phyloP scores from a whole-genome alignment of 176 grass and related monocot genomes.

The Dactylis glomerata region DNA sequence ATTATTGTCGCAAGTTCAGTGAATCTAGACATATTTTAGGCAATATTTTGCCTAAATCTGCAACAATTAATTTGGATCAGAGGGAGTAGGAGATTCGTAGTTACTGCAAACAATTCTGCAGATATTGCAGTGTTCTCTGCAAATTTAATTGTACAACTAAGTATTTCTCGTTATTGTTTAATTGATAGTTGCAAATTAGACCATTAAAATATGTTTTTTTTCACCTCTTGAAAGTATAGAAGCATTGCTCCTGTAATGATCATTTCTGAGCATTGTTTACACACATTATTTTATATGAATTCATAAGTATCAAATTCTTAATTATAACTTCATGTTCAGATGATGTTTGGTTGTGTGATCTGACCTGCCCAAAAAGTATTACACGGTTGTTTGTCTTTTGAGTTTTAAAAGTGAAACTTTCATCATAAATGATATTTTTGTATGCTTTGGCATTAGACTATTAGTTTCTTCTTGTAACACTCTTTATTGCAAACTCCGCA shows the following conservation, averaged over 20 bases:
- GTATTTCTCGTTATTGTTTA: not conserved
- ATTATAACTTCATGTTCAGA: not conserved
- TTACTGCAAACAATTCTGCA: not conserved
- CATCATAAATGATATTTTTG: not conserved
- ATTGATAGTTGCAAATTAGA: not conserved
- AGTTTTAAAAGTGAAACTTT: not conserved
- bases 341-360: not conserved
- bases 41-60: too few relatives aligned
- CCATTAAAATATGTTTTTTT: not conserved
- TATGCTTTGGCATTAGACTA: slow-evolving; percentile 1
- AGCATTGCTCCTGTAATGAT: not conserved
- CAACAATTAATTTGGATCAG: too few relatives aligned
- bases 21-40: too few relatives aligned
- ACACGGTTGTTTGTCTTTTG: not conserved
- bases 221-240: not conserved
- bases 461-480: not conserved
- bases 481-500: slow-evolving; percentile 42
- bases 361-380: not conserved
- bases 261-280: not conserved
- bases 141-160: not conserved
- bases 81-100: not conserved
- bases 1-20: too few relatives aligned
- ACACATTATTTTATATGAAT: not conserved
- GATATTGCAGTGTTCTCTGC: not conserved
- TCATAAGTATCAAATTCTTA: not conserved